These are phyloP conservation scores for Wakefieldia striispora DNA, from an alignment of 768 basidiomycete genomes.

Conservation along the genomic window DNA sequence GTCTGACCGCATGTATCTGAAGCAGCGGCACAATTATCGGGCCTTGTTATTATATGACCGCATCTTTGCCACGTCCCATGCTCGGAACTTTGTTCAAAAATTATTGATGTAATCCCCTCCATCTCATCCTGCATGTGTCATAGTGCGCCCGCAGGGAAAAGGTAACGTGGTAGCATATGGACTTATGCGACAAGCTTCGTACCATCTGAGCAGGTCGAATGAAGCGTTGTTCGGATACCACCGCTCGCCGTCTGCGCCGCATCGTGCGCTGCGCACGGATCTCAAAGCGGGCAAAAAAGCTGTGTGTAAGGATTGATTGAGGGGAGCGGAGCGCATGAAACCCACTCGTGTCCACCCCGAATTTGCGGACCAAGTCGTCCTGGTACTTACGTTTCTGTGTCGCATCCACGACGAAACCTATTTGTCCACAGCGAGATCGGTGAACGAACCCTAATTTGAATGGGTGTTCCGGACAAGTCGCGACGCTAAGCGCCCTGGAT, in stretches of 20 bases:
- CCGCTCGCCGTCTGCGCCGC: slow-evolving; percentile 1
- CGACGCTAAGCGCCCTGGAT: not conserved
- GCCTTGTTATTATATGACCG: slow-evolving; percentile 19
- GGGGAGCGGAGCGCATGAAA: too few species aligned
- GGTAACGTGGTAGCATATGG: slow-evolving; percentile 12
- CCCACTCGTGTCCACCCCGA: slow-evolving; percentile 19
- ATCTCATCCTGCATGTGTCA: not conserved
- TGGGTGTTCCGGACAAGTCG: slow-evolving; percentile 9
- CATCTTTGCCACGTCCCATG: slow-evolving; percentile 13
- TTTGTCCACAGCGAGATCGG: slow-evolving; percentile 6
- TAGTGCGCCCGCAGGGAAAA: slow-evolving; percentile 12
- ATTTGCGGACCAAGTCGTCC: slow-evolving; percentile 13
- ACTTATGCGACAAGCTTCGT: not conserved
- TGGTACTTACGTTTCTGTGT: slow-evolving; percentile 22
- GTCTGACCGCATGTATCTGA: slow-evolving; percentile 9
- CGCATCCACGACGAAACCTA: slow-evolving; percentile 13
- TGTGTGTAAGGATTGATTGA: not conserved
- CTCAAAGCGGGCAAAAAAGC: slow-evolving; percentile 12
- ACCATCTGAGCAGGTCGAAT: slow-evolving; percentile 12
- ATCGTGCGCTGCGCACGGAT: slow-evolving; percentile 11
- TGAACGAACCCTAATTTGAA: slow-evolving; percentile 12
- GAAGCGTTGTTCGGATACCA: slow-evolving; percentile 9
- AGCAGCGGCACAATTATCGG: not conserved
- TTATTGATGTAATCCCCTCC: slow-evolving; percentile 16
- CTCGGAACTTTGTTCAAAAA: slow-evolving; percentile 10